These are phyloP conservation scores for Botrytis cinerea DNA, from an alignment of 2,329 filamentous ascomycete genomes.

Conservation along the genomic window DNA sequence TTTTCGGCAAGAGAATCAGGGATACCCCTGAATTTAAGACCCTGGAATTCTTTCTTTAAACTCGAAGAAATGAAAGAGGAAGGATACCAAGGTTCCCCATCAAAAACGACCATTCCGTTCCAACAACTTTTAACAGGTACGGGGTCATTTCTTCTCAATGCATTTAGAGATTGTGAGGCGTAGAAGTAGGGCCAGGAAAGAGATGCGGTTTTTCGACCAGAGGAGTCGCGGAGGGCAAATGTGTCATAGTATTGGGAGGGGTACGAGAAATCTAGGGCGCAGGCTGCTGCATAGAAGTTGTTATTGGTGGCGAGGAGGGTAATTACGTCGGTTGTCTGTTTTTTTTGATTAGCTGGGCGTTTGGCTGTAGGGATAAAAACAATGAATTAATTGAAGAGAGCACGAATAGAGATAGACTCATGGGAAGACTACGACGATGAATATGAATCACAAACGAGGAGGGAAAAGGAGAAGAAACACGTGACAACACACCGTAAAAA, in stretches of 20 bases:
- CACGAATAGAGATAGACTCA: not conserved
- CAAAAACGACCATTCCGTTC: conserved; percentile 57
- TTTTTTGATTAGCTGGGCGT: not conserved
- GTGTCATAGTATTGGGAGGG: conserved; percentile 61
- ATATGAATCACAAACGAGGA: not conserved
- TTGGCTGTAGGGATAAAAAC: not conserved
- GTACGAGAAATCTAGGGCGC: conserved; percentile 60
- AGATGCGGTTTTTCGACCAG: conserved; percentile 47
- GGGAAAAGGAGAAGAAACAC: not conserved
- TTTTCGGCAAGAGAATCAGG: conserved; percentile 58
- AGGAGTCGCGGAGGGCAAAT: conserved; percentile 58
- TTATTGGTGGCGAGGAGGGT: conserved; percentile 56
- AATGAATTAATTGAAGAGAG: no score
- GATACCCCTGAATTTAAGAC: conserved; percentile 61
- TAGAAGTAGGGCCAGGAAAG: conserved; percentile 61
- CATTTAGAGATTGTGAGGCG: conserved; percentile 51
- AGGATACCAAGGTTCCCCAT: conserved; percentile 55
- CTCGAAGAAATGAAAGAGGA: not conserved
- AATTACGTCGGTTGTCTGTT: conserved; percentile 55
- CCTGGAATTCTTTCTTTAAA: not conserved
- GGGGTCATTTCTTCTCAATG: conserved; percentile 52
- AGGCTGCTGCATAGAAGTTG: conserved; percentile 61
- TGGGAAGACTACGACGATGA: no score
- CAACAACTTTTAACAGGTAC: conserved; percentile 57
- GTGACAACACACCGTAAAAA: conserved; percentile 52